These are phyloP conservation scores for Apium graveolens DNA, from an alignment of 129 eudicot genomes.

Conservation along the genomic window DNA sequence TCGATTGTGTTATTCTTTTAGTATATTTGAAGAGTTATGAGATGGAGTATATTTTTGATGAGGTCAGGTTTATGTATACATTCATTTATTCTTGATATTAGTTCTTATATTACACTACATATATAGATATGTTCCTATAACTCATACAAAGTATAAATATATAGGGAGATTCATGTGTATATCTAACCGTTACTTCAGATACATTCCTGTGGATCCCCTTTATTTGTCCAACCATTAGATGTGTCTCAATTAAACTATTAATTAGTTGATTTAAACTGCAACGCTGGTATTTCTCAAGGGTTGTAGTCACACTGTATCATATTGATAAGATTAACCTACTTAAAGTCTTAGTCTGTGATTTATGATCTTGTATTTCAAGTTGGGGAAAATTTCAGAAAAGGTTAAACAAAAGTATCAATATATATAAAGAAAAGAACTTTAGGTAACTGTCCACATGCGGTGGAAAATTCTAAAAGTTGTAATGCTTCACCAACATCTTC, in stretches of 20 bases:
- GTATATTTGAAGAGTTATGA: too few relatives aligned
- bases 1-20: not conserved
- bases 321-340: not conserved
- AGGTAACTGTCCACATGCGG: too few relatives aligned
- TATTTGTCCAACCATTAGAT: slow-evolving; percentile 86
- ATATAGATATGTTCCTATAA: not conserved
- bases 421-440: too few relatives aligned
- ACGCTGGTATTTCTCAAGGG: slow-evolving; percentile 82
- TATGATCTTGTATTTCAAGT: too few relatives aligned
- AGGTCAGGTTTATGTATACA: not conserved
- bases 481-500: too few relatives aligned
- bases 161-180: not conserved
- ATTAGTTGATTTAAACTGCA: slow-evolving; percentile 64
- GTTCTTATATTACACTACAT: not conserved
- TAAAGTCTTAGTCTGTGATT: too few relatives aligned
- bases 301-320: slow-evolving; percentile 52
- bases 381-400: too few relatives aligned
- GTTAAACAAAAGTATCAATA: too few relatives aligned
- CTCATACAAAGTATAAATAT: not conserved
- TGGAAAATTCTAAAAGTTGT: too few relatives aligned
- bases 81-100: not conserved
- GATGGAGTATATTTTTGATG: not conserved
- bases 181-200: too few relatives aligned
- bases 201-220: slow-evolving; percentile 81
- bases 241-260: too few relatives aligned